Evolutionary conservation across 768 basidiomycete genomes (phyloP), one percentile per base, ranked within the genome.

Genomic region (Daedaleopsis sinensis): DNA sequence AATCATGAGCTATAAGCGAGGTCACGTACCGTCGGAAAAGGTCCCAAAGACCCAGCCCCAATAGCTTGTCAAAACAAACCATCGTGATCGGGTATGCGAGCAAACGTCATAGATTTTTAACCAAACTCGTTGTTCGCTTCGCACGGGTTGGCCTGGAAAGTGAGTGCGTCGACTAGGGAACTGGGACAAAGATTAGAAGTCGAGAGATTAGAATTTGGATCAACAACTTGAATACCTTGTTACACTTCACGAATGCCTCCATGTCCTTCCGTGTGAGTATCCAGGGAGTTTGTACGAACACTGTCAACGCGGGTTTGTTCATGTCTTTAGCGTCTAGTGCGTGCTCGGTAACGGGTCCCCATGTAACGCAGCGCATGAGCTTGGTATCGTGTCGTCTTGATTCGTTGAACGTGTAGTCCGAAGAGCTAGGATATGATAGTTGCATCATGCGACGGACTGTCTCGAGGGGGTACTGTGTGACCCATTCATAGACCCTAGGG

Each of bases 401-500:
- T 5, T 65, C 59, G 32, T 68, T 43, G 18, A 79, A 70, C 9
- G 65, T 69, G 72, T 75, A 80, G 7, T 69, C 56, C 12, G 44
- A 55, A 2, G 72, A 68, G 42, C 71, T 66, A 10, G 68, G 69
- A 47, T 71, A 74, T 23, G 73, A 54, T 24, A 77, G 59, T 50
- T 74, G 74, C 57, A 81, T 63, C 24, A 78, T 60, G 32, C 77
- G 74, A 66, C 83, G 80, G 15, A 77, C 76, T 10, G 82, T 86
- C 67, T 79, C 77, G 23, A 88, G 69, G 5, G 85, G 84, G 50
- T 83, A 76, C 58, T 77, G 77, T 27, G 78, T 77, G 16, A 86
- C 65, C 85, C 85, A 87, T 24, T 74, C 70, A 23, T 73, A 69
- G 43, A 85, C 69, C 35, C 85, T 86, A 54, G 16, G 36, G 27